Evolutionary conservation across 1,284 basidiomycete species (phyloP), one percentile per base, ranked within the genome.

Genomic region (Apiotrichum veenhuisii): DNA sequence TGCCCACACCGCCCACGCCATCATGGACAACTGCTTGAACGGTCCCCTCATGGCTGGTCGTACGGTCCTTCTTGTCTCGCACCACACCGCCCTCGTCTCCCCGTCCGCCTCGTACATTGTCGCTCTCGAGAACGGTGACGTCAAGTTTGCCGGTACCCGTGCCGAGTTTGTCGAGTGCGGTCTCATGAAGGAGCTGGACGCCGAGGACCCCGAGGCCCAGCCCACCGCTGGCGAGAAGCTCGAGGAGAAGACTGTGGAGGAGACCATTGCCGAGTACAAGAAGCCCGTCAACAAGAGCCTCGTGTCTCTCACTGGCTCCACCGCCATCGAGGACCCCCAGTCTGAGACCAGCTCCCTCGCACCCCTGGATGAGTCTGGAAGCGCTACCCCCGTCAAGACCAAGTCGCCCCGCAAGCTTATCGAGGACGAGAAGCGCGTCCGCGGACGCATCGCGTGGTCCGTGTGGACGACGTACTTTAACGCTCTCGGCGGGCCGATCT

Each of bases 391-490:
- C 12, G 67, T 69, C 22, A 65, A 69, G 51, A 38, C 52, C 42
- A 90, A 89, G 72, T 72, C 82, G 1, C 87, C 89, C 0, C 80
- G 90, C 49, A 95, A 93, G 75, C 81, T 96, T 22, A 81, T 96
- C 34, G 91, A 95, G 71, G 93, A 96, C 67, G 93, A 96, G 75
- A 85, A 85, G 62, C 83, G 91, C 9, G 92, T 90, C 0, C 85
- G 62, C n/a, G 93, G 93, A 1, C 83, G 86, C 40, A 91, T 96
- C 54, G 78, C 83, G 47, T 80, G 80, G 59, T 83, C 85, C 42
- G 87, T 96, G 20, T 97, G 93, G 93, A 73, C 79, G 61, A 83
- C 84, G 0, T 96, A 95, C 71, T 78, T 95, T 68, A 76, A 59
- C 61, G 61, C 73, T 3, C 60, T 75, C 5, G 73, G 73, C 14